phyloP scores from a whole-genome alignment of 805 yeast genomes.

The Yamadazyma phyllophila region DNA sequence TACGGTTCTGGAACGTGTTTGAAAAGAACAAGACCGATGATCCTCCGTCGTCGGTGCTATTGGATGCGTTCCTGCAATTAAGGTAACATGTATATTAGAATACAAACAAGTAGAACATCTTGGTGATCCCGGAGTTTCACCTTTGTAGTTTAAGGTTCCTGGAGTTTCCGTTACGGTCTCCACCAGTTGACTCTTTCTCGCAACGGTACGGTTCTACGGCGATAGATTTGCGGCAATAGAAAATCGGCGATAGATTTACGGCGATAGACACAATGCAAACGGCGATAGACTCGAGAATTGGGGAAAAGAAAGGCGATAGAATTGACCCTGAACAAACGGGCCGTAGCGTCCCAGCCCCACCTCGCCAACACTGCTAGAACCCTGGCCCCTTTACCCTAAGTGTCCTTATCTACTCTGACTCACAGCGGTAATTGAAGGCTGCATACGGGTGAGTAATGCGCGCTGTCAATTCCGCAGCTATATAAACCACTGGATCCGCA shows the following conservation, averaged over 20 bases:
- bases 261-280: neutral
- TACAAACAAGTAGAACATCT: neutral
- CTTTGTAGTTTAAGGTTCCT: too few relatives aligned
- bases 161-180: too few relatives aligned
- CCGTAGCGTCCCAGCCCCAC: too few relatives aligned
- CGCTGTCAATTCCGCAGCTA: neutral
- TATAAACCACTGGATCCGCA: neutral
- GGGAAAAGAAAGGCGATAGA: too few relatives aligned
- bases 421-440: neutral
- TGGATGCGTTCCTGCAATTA: conserved; percentile 74
- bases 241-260: neutral
- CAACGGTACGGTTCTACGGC: neutral
- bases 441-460: neutral
- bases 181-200: too few relatives aligned
- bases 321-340: too few relatives aligned
- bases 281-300: neutral
- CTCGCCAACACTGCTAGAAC: too few relatives aligned
- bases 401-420: neutral
- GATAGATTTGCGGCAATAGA: neutral
- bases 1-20: conserved; percentile 93
- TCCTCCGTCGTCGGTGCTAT: conserved; percentile 59
- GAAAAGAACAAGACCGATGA: conserved; percentile 65
- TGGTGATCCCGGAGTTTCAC: too few relatives aligned
- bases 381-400: too few relatives aligned
- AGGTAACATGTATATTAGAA: conserved; percentile 34